Evolutionary conservation across 2,329 filamentous ascomycete genomes (phyloP).

Genomic region (Talaromyces piceae): DNA sequence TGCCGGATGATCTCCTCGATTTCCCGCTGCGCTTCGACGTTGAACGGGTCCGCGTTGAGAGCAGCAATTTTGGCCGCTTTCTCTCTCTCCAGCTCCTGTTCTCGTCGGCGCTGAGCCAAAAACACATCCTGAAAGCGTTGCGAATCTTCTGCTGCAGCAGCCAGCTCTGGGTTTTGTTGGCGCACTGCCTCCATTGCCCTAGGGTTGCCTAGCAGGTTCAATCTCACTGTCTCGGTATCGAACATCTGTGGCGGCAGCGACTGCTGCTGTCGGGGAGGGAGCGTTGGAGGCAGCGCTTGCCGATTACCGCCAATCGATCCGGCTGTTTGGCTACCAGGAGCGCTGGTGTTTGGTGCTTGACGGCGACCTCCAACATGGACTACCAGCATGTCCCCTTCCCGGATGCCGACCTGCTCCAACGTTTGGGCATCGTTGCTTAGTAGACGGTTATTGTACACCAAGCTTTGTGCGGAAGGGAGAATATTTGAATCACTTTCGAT

Average conservation of each 20-base stretch:
- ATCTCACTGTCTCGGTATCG: constrained; percentile 73
- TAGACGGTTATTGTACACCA: constrained; percentile 83
- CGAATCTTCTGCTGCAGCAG: constrained; percentile 66
- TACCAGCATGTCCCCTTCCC: constrained; percentile 86
- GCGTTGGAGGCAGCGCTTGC: constrained; percentile 11
- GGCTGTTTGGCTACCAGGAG: not conserved
- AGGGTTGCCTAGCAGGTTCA: constrained; percentile 76
- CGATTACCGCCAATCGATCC: constrained; percentile 16
- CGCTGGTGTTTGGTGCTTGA: not conserved
- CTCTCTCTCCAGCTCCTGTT: constrained; percentile 65
- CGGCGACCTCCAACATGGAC: constrained; percentile 55
- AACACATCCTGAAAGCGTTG: constrained; percentile 68
- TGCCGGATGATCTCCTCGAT: constrained; percentile 98
- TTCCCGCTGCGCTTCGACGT: constrained; percentile 79
- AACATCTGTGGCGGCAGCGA: constrained; percentile 24
- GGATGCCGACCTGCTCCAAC: constrained; percentile 70
- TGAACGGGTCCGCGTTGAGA: constrained; percentile 90
- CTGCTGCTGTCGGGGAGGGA: constrained; percentile 24
- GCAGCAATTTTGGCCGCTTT: constrained; percentile 75
- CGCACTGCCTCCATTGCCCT: constrained; percentile 63
- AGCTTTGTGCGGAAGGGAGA: constrained; percentile 64
- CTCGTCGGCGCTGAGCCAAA: constrained; percentile 58
- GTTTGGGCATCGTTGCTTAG: constrained; percentile 72
- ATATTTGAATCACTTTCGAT: constrained; percentile 78
- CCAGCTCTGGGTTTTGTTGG: constrained; percentile 67